Percentiles rank a stretch among this genome's conserved stretches.
These are phyloP conservation scores for Tremella yokohamensis DNA, from an alignment of 768 basidiomycete genomes.

Conservation along the genomic window DNA sequence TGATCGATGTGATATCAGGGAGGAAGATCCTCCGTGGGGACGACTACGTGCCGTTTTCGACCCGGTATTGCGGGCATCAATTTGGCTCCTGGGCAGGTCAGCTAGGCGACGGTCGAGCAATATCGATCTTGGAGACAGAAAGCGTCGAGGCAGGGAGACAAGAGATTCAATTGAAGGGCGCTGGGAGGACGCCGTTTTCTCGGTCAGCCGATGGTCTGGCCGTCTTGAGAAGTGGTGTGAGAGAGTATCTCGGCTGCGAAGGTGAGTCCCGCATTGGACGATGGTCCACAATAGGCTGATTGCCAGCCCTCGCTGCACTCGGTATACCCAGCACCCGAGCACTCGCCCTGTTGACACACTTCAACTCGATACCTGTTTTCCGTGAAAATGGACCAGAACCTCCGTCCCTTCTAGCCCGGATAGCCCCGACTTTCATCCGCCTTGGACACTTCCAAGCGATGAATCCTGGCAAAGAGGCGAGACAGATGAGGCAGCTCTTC, in stretches of 20 bases:
- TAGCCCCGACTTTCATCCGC: slow-evolving; percentile 86
- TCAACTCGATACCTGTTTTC: slow-evolving; percentile 67
- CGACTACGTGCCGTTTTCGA: slow-evolving; percentile 73
- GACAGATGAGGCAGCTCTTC: slow-evolving; percentile 47
- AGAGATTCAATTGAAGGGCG: slow-evolving; percentile 92
- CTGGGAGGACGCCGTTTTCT: slow-evolving; percentile 90
- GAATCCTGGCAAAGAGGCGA: slow-evolving; percentile 55
- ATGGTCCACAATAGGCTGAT: not conserved
- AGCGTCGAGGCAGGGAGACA: slow-evolving; percentile 61
- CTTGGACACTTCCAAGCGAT: slow-evolving; percentile 87
- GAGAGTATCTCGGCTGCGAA: slow-evolving; percentile 92
- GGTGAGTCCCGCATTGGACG: slow-evolving; percentile 54
- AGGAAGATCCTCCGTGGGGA: slow-evolving; percentile 62
- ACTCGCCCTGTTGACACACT: slow-evolving; percentile 63
- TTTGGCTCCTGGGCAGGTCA: slow-evolving; percentile 75
- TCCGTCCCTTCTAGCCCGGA: slow-evolving; percentile 70
- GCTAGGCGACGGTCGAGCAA: slow-evolving; percentile 90
- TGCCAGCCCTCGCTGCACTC: slow-evolving; percentile 68
- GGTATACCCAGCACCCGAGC: slow-evolving; percentile 81
- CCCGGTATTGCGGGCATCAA: slow-evolving; percentile 73
- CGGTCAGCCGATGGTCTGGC: slow-evolving; percentile 90
- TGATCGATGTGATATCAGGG: slow-evolving; percentile 78
- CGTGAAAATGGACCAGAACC: slow-evolving; percentile 67
- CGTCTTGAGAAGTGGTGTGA: slow-evolving; percentile 86
- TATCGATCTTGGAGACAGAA: slow-evolving; percentile 79